Conservation (phyloP, 1,284 basidiomycete species). For the Sanguinoderma infundibulare region DNA sequence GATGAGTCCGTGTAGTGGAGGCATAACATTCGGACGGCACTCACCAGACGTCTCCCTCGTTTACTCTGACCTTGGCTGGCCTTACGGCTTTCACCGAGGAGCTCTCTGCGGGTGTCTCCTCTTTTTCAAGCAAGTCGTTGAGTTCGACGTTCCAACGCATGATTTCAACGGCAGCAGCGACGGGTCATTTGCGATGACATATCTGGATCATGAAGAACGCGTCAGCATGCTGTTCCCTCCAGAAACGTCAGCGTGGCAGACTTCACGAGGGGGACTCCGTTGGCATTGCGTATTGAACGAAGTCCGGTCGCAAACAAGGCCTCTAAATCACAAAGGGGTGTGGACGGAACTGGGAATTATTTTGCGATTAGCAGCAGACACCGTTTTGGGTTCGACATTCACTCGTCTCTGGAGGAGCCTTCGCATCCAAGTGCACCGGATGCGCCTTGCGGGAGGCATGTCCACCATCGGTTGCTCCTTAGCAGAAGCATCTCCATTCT, state of each 20-base stretch:
- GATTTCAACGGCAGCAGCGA: slow-evolving; percentile 83
- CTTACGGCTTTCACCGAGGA: slow-evolving; percentile 27
- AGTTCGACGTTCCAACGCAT: slow-evolving; percentile 91
- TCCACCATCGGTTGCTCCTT: too few species aligned
- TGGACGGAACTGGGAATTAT: slow-evolving; percentile 35
- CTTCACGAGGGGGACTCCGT: slow-evolving; percentile 94
- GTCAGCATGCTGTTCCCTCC: background rate
- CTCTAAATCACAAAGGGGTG: slow-evolving; percentile 88
- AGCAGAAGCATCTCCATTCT: slow-evolving; percentile 4
- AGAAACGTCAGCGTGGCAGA: slow-evolving; percentile 34
- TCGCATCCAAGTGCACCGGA: background rate
- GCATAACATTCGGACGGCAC: background rate
- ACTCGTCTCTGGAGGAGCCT: background rate
- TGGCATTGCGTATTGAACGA: slow-evolving; percentile 95
- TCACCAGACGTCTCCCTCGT: slow-evolving; percentile 92
- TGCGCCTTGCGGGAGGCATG: background rate
- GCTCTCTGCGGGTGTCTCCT: slow-evolving; percentile 18
- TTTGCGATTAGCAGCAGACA: too few species aligned
- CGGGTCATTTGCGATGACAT: slow-evolving; percentile 94
- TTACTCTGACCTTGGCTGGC: slow-evolving; percentile 74
- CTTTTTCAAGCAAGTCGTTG: slow-evolving; percentile 72
- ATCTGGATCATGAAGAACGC: slow-evolving; percentile 46
- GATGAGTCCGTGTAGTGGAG: background rate
- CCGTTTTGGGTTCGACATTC: too few species aligned
- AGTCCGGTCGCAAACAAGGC: slow-evolving; percentile 96